Evolutionary conservation across 495 filamentous ascomycete genomes (phyloP), one percentile per base, ranked within the genome.

Genomic region (Talaromyces borbonicus): DNA sequence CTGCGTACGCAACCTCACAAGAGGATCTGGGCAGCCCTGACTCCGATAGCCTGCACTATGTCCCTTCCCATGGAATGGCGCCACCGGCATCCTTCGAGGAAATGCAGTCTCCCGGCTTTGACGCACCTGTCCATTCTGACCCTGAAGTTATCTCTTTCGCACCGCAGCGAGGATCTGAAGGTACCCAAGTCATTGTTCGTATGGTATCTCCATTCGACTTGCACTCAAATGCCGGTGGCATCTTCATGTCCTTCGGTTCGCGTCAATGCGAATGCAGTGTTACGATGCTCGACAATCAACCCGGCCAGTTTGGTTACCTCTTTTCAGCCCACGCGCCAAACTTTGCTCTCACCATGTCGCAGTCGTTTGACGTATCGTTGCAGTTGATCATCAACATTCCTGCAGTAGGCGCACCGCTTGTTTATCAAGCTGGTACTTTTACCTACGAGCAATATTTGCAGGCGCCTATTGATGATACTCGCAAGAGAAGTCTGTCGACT

Each of bases 241-340:
- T 85, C 50, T 79, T 69, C 51, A 62, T 96, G 19, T 77, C 81
- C 25, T 94, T 96, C 58, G 90, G 86, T 7, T 72, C 76, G 5
- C 75, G 80, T 52, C 74, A 77, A 60, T 82, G 78, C 60, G 67
- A 72, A 30, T 80, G 81, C 24, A 67, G 78, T 14, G 65, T 86
- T 7, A 67, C 72, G 19, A 82, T 81, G 55, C 61, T 83, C 8
- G 71, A 75, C 4, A 73, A 73, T 49, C 74, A 78, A 43, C 74
- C 69, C 30, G 70, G 69, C 15, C 54, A 59, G 31, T 84, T 79
- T 59, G 74, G 79, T 46, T 96, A 93, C 58, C 69, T 70, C n/a
- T 60, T 95, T 23, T 74, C 79, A 15, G 79, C 78, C 4, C 78
- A 87, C 30, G 85, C 80, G 14, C 92, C 92, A 27, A 65, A 76